Percentiles rank a stretch among this genome's conserved stretches.
phyloP scores from a whole-genome alignment of 1,284 basidiomycete genomes.

The Leccinum fallax region DNA sequence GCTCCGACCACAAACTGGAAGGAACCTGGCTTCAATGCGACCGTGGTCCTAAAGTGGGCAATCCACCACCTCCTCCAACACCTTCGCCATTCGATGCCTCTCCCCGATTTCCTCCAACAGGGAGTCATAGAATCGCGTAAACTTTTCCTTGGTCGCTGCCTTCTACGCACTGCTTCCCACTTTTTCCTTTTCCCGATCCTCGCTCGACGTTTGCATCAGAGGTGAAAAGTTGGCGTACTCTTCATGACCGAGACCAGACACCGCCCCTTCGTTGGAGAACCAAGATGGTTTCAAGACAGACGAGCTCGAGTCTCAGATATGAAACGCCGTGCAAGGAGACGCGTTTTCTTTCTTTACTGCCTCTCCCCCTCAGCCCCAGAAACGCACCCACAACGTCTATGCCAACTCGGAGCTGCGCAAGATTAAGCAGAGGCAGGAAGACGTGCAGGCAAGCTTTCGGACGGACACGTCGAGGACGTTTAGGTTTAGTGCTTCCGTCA shows the following conservation, averaged over 20 bases:
- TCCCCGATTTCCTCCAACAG: conserved; percentile 71
- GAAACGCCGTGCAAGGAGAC: conserved; percentile 81
- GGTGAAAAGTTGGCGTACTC: conserved; percentile 76
- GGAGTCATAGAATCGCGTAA: conserved; percentile 71
- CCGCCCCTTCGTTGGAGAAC: conserved; percentile 61
- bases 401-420: too few relatives aligned
- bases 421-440: too few relatives aligned
- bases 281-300: conserved; percentile 72
- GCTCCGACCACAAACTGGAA: too few relatives aligned
- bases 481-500: too few relatives aligned
- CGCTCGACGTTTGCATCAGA: conserved; percentile 68
- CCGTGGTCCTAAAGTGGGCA: too few relatives aligned
- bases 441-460: too few relatives aligned
- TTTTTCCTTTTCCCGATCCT: conserved; percentile 64
- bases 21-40: too few relatives aligned
- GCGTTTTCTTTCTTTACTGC: conserved; percentile 77
- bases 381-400: conserved; percentile 38
- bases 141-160: conserved; percentile 74
- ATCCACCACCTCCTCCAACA: too few relatives aligned
- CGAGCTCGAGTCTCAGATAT: conserved; percentile 79
- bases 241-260: conserved; percentile 78
- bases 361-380: conserved; percentile 55
- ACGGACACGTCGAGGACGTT: too few relatives aligned
- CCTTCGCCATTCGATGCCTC: too few relatives aligned
- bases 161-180: conserved; percentile 46